Evolutionary conservation across 768 basidiomycete species (phyloP).

Genomic region (Lepiota subincarnata): DNA sequence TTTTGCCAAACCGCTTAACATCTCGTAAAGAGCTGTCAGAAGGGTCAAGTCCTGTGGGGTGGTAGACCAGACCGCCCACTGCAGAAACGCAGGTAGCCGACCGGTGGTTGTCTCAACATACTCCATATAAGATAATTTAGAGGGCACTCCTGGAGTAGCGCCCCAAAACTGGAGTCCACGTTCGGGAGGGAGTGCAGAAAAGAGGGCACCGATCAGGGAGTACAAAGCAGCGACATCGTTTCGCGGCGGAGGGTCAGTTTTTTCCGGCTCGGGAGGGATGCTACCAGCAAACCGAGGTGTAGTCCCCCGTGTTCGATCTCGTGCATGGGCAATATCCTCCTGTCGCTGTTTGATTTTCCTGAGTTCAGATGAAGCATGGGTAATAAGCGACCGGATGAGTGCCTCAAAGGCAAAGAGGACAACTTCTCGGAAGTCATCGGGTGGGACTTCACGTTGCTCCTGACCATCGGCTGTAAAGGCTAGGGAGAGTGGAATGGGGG

Average conservation of each 20-base stretch:
- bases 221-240: slow-evolving; percentile 86
- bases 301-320: slow-evolving; percentile 57
- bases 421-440: slow-evolving; percentile 47
- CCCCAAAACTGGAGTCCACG: slow-evolving; percentile 86
- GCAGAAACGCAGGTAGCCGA: slow-evolving; percentile 56
- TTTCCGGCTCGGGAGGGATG: slow-evolving; percentile 36
- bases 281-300: slow-evolving; percentile 40
- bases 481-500: slow-evolving; percentile 19
- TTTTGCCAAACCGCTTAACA: slow-evolving; percentile 80
- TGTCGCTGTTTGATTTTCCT: slow-evolving; percentile 87
- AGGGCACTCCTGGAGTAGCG: slow-evolving; percentile 38
- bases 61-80: slow-evolving; percentile 89
- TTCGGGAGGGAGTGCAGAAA: slow-evolving; percentile 68
- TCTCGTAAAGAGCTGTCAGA: slow-evolving; percentile 81
- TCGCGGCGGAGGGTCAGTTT: slow-evolving; percentile 45
- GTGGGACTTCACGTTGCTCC: slow-evolving; percentile 41
- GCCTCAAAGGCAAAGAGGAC: slow-evolving; percentile 66
- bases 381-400: slow-evolving; percentile 67
- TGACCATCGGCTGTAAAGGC: slow-evolving; percentile 29
- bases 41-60: slow-evolving; percentile 68
- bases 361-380: slow-evolving; percentile 74
- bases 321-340: slow-evolving; percentile 74
- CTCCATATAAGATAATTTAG: slow-evolving; percentile 51
- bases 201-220: slow-evolving; percentile 78
- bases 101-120: slow-evolving; percentile 51